Base-by-base conservation (phyloP, 2,329 filamentous ascomycete species). In the Setomelanomma holmii region DNA sequence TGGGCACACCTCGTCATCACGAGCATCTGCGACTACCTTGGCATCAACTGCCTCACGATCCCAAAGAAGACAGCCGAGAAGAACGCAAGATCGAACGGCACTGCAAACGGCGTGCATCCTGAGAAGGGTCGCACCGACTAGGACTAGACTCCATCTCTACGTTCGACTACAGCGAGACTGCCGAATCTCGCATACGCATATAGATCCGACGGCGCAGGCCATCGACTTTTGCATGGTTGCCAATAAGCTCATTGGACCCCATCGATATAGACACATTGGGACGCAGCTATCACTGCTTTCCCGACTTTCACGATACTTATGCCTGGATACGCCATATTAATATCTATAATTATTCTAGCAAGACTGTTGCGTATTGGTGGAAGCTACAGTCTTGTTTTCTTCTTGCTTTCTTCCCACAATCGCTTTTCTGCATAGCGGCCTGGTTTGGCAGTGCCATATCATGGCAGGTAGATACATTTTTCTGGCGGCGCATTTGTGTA, bases 11-110 rank as follows among this genome's bases (percentile, higher is more conserved):
- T 96, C 36, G 93, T 98, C 41, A 91, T 96, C 67, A 89, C 87
- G 57, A 90, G 89, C 71, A 98, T 99, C 66, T 98, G 95, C 78
- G 83, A 88, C 48, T 98, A 90, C 76, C 80, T 99, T 20, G 92
- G 91, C 56, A 99, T 99, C 80, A 95, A 93, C 70, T 96, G 93
- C 68, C 79, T 99, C 61, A 98, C 93, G 1, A 97, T 99, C 55
- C 78, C 79, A 4, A 58, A 64, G 44, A 48, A 59, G 27, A 56
- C 58, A 2, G 59, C 49, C 19, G 70, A 74, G 40, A 71, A 70
- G 54, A 64, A 53, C 5, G 44, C 59, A 8, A 61, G 55, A 45
- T 45, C 65, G 14, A 73, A 72, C 24, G 70, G 70, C 22, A 39
- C 55, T 20, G 60, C 68, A 0, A 70, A 72, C 41, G 67, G 67